phyloP scores from a whole-genome alignment of 2,329 filamentous ascomycete species.

The Cladosporium cucumerinum region DNA sequence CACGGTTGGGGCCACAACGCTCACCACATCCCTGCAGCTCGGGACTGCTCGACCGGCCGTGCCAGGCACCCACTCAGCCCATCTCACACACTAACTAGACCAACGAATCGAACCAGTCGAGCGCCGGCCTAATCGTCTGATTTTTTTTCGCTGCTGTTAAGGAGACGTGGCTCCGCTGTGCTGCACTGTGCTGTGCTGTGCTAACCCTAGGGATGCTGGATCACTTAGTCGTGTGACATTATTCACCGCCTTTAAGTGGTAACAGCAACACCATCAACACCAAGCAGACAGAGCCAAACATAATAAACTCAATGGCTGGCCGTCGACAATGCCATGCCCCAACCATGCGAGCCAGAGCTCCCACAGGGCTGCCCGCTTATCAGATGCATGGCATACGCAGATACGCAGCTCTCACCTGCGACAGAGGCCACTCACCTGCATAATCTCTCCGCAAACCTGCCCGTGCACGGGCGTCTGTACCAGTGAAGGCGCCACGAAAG shows the following conservation, averaged over 20 bases:
- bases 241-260: background rate
- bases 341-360: background rate
- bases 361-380: constrained; percentile 5
- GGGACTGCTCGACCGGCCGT: background rate
- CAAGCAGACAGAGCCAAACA: background rate
- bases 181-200: background rate
- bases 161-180: constrained; percentile 4
- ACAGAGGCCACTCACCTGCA: constrained; percentile 5
- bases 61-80: constrained; percentile 3
- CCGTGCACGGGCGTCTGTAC: background rate
- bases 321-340: background rate
- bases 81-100: background rate
- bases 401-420: background rate
- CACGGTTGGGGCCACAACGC: constrained; percentile 7
- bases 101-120: constrained; percentile 7
- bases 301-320: background rate
- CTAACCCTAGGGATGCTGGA: background rate
- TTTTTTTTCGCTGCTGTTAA: background rate
- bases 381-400: constrained; percentile 7
- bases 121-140: constrained; percentile 5
- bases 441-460: constrained; percentile 3
- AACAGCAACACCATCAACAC: background rate
- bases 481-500: background rate
- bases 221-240: background rate
- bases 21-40: constrained; percentile 1